Conservation (phyloP, 164 flowering plant genomes). For the Annona squamosa region DNA sequence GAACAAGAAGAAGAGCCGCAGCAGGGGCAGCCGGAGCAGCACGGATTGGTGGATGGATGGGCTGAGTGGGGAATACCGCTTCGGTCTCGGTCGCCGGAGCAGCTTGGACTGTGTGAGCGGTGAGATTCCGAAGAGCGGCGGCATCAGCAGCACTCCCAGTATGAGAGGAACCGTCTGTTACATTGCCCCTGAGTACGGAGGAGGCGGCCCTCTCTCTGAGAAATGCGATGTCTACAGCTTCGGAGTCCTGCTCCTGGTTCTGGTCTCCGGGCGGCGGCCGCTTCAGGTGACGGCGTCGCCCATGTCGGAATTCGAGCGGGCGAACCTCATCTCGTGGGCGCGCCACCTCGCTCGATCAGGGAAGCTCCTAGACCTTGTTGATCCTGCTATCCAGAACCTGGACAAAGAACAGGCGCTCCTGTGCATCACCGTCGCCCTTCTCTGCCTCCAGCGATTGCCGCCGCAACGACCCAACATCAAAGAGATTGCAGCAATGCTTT, state of each 20-base stretch:
- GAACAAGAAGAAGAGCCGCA: conserved; percentile 43
- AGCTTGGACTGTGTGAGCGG: conserved; percentile 59
- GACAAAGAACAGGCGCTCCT: conserved; percentile 63
- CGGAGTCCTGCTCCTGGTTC: conserved; percentile 76
- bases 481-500: conserved; percentile 72
- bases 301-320: conserved; percentile 84
- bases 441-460: conserved; percentile 79
- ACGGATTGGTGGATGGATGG: conserved; percentile 90
- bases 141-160: conserved; percentile 88
- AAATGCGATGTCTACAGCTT: conserved; percentile 89
- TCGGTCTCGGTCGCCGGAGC: conserved; percentile 24
- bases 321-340: conserved; percentile 87
- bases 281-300: conserved; percentile 90
- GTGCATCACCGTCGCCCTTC: conserved; percentile 78
- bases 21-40: conserved; percentile 48
- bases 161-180: conserved; percentile 99
- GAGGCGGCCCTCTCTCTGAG: conserved; percentile 57
- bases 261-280: conserved; percentile 87
- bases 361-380: conserved; percentile 80
- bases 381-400: conserved; percentile 46
- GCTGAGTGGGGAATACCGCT: conserved; percentile 58
- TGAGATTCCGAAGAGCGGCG: conserved; percentile 80
- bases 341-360: conserved; percentile 72
- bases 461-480: conserved; percentile 61
- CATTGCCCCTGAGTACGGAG: conserved; percentile 89